phyloP scores from a whole-genome alignment of 1,139 yeast genomes.

The Pichia sp. region DNA sequence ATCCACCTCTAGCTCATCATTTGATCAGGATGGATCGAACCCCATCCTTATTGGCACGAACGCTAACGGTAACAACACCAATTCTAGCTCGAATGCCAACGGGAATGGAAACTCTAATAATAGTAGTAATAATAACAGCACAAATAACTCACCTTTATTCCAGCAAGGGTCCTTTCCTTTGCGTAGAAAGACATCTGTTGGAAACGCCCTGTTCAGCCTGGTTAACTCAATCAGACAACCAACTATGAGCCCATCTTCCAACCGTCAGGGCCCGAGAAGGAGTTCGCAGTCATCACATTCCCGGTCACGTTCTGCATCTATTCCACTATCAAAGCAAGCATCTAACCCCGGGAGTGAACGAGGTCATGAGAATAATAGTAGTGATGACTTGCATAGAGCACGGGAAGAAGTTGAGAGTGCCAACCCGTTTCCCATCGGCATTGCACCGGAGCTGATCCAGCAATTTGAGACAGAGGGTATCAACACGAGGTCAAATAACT shows the following conservation, averaged over 20 bases:
- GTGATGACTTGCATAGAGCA: not conserved
- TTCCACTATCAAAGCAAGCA: slow-evolving; percentile 1
- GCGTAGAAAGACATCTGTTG: slow-evolving; percentile 26
- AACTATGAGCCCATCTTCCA: slow-evolving; percentile 6
- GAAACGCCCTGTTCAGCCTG: slow-evolving; percentile 23
- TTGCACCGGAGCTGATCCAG: not conserved
- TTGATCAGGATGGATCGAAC: not conserved
- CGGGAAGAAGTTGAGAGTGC: slow-evolving; percentile 1
- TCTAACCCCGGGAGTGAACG: slow-evolving; percentile 1
- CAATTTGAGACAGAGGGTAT: not conserved
- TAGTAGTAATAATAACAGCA: slow-evolving; percentile 3
- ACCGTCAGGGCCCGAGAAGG: slow-evolving; percentile 1
- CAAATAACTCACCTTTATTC: slow-evolving; percentile 2
- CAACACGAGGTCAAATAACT: not conserved
- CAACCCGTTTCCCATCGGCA: slow-evolving; percentile 2
- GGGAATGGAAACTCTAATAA: not conserved
- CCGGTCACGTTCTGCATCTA: slow-evolving; percentile 10
- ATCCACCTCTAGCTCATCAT: not conserved
- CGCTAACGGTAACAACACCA: not conserved
- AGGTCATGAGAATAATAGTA: not conserved
- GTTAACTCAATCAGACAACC: slow-evolving; percentile 26
- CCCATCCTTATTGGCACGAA: not conserved
- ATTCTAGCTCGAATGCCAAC: no score
- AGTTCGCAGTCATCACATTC: slow-evolving; percentile 4
- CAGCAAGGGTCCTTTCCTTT: slow-evolving; percentile 11